phyloP scores from a whole-genome alignment of 2,329 filamentous ascomycete genomes.

The Scytalidium lignicola region DNA sequence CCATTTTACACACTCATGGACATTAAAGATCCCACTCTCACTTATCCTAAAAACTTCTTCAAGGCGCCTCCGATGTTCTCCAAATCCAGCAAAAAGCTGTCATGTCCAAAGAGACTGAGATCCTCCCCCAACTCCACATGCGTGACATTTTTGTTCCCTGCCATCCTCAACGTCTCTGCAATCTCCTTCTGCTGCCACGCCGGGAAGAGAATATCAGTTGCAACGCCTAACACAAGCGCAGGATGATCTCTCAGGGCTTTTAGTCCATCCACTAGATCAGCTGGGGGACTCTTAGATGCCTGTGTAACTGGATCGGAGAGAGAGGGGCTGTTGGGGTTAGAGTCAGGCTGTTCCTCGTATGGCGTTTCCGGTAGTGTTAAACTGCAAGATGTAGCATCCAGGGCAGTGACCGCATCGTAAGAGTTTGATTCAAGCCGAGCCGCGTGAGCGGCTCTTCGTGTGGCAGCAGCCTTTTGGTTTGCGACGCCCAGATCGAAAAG shows the following conservation, averaged over 20 bases:
- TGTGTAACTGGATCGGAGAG: conserved; percentile 24
- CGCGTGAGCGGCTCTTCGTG: conserved; percentile 57
- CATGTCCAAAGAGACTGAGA: conserved; percentile 90
- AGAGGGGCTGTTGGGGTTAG: conserved; percentile 31
- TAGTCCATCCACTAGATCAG: conserved; percentile 75
- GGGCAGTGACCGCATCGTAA: conserved; percentile 16
- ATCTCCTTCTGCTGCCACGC: conserved; percentile 98
- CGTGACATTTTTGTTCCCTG: conserved; percentile 75
- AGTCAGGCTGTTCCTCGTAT: conserved; percentile 74
- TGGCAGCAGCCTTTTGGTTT: conserved; percentile 58
- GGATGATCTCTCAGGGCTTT: conserved; percentile 68
- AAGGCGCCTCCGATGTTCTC: conserved; percentile 86
- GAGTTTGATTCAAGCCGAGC: conserved; percentile 45
- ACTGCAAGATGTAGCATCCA: conserved; percentile 53
- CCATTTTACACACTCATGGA: too few relatives aligned
- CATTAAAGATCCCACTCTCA: not conserved
- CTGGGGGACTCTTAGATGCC: conserved; percentile 54
- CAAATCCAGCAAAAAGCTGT: conserved; percentile 90
- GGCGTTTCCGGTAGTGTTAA: conserved; percentile 77
- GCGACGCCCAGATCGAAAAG: conserved; percentile 82
- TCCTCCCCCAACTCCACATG: conserved; percentile 93
- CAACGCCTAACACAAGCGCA: conserved; percentile 85
- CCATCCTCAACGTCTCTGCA: conserved; percentile 71
- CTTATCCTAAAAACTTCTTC: conserved; percentile 67
- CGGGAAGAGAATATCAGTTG: conserved; percentile 93